Evolutionary conservation across 768 basidiomycete species (phyloP).

Genomic region (Suillus subaureus): DNA sequence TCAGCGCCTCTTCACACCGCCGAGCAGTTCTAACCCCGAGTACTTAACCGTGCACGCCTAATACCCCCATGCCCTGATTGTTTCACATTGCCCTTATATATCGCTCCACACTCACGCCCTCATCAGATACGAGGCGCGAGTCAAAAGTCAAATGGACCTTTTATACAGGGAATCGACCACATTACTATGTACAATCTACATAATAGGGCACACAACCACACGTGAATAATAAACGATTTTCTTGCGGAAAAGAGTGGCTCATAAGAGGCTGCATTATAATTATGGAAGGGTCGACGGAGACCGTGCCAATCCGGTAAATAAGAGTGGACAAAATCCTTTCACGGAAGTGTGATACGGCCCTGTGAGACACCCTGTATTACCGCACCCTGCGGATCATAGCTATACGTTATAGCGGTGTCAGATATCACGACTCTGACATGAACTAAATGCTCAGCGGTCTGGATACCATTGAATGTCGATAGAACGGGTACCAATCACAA

Average conservation of each 20-base stretch:
- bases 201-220: neutral
- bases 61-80: neutral
- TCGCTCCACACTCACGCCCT: neutral
- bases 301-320: neutral
- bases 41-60: neutral
- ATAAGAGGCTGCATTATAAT: neutral
- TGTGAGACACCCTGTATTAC: neutral
- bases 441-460: neutral
- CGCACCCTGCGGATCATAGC: constrained; percentile 1
- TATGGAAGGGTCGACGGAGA: constrained; percentile 6
- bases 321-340: neutral
- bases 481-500: neutral
- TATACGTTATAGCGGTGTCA: neutral
- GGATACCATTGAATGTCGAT: neutral
- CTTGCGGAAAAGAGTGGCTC: neutral
- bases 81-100: neutral
- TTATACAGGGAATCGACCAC: neutral
- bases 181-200: neutral
- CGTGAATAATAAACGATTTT: neutral
- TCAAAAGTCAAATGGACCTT: neutral
- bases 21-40: constrained; percentile 2
- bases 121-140: neutral
- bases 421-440: neutral
- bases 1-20: neutral
- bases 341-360: neutral